Conservation (phyloP, 495 filamentous ascomycete genomes). For the Penicillium antarcticum region DNA sequence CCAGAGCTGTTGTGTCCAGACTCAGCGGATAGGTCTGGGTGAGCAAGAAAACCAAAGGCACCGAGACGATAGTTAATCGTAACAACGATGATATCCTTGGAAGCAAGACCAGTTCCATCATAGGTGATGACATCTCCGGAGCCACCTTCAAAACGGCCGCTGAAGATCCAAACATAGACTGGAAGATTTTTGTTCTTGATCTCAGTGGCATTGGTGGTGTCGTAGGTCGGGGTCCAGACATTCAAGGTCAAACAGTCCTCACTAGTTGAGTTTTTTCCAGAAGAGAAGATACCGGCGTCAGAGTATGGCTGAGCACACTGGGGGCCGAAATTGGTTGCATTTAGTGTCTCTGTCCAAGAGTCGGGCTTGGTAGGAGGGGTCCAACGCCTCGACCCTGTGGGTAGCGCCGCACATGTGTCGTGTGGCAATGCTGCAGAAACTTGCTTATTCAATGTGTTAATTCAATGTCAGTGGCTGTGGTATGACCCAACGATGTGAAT, state of each 20-base stretch:
- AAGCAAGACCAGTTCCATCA: conserved; percentile 16
- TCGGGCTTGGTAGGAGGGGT: too few relatives aligned
- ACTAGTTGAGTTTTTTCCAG: conserved; percentile 10
- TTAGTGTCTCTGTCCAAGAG: neutral
- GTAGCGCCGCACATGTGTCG: too few relatives aligned
- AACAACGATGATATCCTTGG: conserved; percentile 19
- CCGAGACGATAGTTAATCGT: conserved; percentile 27
- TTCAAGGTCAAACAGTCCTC: conserved; percentile 38
- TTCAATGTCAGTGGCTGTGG: too few relatives aligned
- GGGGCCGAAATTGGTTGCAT: conserved; percentile 12
- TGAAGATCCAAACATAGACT: conserved; percentile 31
- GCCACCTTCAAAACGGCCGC: conserved; percentile 22
- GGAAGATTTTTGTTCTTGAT: neutral
- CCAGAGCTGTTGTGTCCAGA: conserved; percentile 31
- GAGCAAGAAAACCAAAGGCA: conserved; percentile 35
- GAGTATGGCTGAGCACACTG: conserved; percentile 12
- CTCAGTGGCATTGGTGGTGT: conserved; percentile 6
- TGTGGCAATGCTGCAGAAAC: too few relatives aligned
- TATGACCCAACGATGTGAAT: too few relatives aligned
- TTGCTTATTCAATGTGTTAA: too few relatives aligned
- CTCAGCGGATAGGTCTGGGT: neutral
- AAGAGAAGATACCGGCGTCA: conserved; percentile 13
- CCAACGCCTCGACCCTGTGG: too few relatives aligned
- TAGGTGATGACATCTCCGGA: conserved; percentile 9
- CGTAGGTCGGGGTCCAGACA: conserved; percentile 30